phyloP scores from a whole-genome alignment of 2,329 filamentous ascomycete species.

The Dactylellina sp. region DNA sequence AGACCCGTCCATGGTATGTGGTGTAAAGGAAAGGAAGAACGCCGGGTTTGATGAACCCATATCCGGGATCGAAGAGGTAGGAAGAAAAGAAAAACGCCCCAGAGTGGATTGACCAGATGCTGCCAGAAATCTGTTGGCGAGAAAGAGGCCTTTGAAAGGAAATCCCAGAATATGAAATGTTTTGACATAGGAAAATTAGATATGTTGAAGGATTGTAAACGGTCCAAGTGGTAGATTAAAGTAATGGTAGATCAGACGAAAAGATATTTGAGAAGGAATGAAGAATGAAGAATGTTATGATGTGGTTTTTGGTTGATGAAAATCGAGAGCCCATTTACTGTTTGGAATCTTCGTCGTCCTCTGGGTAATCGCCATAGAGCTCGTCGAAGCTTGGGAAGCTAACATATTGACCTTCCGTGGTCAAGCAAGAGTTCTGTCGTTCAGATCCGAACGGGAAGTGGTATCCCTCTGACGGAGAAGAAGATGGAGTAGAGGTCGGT shows the following conservation, averaged over 20 bases:
- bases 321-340: slow-evolving; percentile 19
- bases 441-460: slow-evolving; percentile 60
- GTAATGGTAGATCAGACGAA: slow-evolving; percentile 19
- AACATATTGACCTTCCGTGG: slow-evolving; percentile 71
- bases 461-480: slow-evolving; percentile 62
- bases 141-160: slow-evolving; percentile 32
- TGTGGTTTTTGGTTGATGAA: background rate
- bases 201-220: slow-evolving; percentile 49
- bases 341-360: slow-evolving; percentile 58
- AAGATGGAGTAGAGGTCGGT: slow-evolving; percentile 64
- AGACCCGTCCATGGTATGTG: slow-evolving; percentile 54
- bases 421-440: slow-evolving; percentile 43
- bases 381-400: slow-evolving; percentile 80
- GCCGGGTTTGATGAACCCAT: slow-evolving; percentile 14
- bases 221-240: slow-evolving; percentile 49
- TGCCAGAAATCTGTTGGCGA: slow-evolving; percentile 22
- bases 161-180: slow-evolving; percentile 27
- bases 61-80: no score
- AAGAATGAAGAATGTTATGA: slow-evolving; percentile 1
- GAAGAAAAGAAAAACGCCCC: background rate
- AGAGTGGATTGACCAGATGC: slow-evolving; percentile 18
- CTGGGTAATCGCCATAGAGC: slow-evolving; percentile 69
- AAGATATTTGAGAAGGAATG: slow-evolving; percentile 39
- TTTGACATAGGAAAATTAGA: slow-evolving; percentile 51
- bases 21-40: slow-evolving; percentile 31